Conservation (phyloP, 805 yeast genomes). For the Schizosaccharomyces lindneri region DNA sequence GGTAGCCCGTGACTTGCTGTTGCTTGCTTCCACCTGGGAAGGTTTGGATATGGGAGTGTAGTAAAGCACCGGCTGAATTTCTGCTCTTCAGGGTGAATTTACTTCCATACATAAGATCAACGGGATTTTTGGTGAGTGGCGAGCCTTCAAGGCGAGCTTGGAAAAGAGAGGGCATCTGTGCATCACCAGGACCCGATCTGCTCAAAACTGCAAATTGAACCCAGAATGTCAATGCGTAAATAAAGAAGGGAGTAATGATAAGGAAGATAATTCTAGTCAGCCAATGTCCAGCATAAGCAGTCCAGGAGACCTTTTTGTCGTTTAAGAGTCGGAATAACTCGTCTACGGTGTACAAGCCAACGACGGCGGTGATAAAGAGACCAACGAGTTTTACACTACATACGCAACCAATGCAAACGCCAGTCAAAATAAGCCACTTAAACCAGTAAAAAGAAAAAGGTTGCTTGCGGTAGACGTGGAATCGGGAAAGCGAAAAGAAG, state of each 20-base stretch:
- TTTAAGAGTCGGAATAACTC: constrained; percentile 75
- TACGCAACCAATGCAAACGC: constrained; percentile 68
- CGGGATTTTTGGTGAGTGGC: constrained; percentile 38
- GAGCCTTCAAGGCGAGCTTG: constrained; percentile 64
- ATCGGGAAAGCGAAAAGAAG: constrained; percentile 42
- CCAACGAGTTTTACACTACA: constrained; percentile 95
- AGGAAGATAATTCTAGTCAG: constrained; percentile 34
- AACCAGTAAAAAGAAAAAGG: constrained; percentile 78
- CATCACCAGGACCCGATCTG: constrained; percentile 80
- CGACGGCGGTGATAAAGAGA: constrained; percentile 59
- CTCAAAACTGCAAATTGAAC: constrained; percentile 54
- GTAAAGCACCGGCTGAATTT: constrained; percentile 43
- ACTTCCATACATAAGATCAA: constrained; percentile 40
- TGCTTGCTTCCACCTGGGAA: constrained; percentile 85
- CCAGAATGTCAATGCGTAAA: constrained; percentile 52
- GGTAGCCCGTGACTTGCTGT: constrained; percentile 84
- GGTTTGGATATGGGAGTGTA: constrained; percentile 68
- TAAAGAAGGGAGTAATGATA: constrained; percentile 42
- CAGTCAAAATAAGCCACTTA: constrained; percentile 72
- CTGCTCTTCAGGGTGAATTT: constrained; percentile 40
- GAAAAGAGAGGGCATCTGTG: constrained; percentile 67
- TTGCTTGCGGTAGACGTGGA: constrained; percentile 30
- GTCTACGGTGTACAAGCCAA: constrained; percentile 70
- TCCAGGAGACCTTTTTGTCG: constrained; percentile 19
- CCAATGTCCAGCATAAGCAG: constrained; percentile 35